Conservation (phyloP, 305 asterid genomes). For the Coffea humblotiana region DNA sequence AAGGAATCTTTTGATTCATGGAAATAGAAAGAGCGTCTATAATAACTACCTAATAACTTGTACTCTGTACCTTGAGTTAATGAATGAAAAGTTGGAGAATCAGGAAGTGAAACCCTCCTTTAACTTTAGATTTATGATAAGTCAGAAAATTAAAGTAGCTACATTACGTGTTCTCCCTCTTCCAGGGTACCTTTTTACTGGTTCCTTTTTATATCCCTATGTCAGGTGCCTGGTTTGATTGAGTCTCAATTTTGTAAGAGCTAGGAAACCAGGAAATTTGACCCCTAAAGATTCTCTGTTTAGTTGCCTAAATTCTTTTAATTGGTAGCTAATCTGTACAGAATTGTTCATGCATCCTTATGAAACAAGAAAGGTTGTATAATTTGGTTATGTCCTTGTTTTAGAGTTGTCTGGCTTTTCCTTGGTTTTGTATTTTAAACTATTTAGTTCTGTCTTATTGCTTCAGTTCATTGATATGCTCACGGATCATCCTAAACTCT, state of each 20-base stretch:
- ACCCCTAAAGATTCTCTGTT: neutral
- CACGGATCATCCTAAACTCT: conserved; percentile 77
- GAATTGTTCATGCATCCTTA: neutral
- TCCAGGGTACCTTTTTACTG: neutral
- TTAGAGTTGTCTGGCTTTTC: neutral
- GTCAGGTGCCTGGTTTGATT: neutral
- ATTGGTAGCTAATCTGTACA: neutral
- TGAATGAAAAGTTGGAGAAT: neutral
- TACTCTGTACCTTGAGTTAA: neutral
- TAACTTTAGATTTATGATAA: neutral
- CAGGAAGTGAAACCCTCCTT: neutral
- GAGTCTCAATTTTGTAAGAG: neutral
- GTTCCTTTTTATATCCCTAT: neutral
- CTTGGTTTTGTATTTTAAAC: neutral
- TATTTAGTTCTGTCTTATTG: conserved; percentile 24
- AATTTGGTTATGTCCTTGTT: neutral
- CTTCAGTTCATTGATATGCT: conserved; percentile 81
- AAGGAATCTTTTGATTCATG: neutral
- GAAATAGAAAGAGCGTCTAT: neutral
- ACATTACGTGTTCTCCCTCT: neutral
- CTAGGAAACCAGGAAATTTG: neutral
- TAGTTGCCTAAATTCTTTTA: neutral
- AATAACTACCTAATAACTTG: neutral
- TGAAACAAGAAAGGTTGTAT: neutral
- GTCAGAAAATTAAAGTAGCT: neutral